phyloP scores from a whole-genome alignment of 2,329 filamentous ascomycete genomes.

The Graphilbum ipis-grandicollis region DNA sequence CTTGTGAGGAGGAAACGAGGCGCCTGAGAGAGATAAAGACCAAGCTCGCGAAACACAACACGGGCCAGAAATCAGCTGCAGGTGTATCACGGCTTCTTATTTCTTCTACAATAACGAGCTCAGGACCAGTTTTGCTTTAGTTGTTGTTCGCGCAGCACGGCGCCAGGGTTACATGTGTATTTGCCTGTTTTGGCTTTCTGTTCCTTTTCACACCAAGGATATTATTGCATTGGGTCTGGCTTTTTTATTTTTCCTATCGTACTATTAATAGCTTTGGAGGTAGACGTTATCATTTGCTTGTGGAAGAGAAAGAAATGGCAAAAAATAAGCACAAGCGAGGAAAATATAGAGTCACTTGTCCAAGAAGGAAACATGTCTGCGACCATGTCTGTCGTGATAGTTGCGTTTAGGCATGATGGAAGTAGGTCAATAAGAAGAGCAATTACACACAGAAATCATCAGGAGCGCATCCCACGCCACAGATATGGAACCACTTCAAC shows the following conservation, averaged over 20 bases:
- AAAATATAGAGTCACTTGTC: background rate
- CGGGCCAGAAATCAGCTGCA: background rate
- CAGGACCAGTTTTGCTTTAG: conserved; percentile 6
- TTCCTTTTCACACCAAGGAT: background rate
- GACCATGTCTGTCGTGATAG: no score
- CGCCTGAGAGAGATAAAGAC: background rate
- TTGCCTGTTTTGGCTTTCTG: background rate
- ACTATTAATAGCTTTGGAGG: conserved; percentile 7
- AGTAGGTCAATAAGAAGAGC: no score
- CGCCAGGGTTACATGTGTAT: conserved; percentile 7
- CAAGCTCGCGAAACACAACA: background rate
- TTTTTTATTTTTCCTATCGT: conserved; percentile 4
- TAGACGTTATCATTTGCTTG: conserved; percentile 3
- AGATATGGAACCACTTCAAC: no score
- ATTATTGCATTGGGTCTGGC: conserved; percentile 10
- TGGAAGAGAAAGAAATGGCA: background rate
- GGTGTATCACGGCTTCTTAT: conserved; percentile 4
- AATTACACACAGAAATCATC: no score
- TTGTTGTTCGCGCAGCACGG: conserved; percentile 9
- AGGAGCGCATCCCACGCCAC: no score
- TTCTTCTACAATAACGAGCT: conserved; percentile 9
- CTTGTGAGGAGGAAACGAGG: no score
- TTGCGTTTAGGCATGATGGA: no score
- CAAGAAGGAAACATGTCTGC: background rate
- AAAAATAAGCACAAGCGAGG: background rate